These are phyloP conservation scores for Clonostachys chloroleuca DNA, from an alignment of 2,329 filamentous ascomycete genomes.

Conservation along the genomic window DNA sequence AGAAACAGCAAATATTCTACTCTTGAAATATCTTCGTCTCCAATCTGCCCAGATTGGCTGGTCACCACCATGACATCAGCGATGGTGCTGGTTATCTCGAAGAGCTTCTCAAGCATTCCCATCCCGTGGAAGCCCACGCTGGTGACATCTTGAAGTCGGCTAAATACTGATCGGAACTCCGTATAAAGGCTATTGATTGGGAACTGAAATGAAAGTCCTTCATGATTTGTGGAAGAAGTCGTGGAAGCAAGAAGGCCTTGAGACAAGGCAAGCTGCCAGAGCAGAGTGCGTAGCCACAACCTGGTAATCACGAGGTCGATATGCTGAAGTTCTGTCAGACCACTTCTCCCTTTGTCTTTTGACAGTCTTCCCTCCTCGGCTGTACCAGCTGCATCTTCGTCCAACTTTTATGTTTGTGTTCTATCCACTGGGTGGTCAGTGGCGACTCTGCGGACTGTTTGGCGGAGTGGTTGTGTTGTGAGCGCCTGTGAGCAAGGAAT, in stretches of 20 bases:
- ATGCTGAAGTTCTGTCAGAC: conserved; percentile 23
- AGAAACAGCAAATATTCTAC: conserved; percentile 51
- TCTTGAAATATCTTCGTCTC: conserved; percentile 29
- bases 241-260: conserved; percentile 27
- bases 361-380: conserved; percentile 12
- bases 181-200: conserved; percentile 29
- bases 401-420: conserved; percentile 33
- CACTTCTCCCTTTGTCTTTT: conserved; percentile 11
- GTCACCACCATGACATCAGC: conserved; percentile 49
- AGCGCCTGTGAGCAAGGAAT: conserved; percentile 28
- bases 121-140: conserved; percentile 51
- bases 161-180: conserved; percentile 29
- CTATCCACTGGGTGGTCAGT: conserved; percentile 28
- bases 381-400: conserved; percentile 25
- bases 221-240: conserved; percentile 15
- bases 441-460: neutral
- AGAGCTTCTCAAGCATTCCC: conserved; percentile 53
- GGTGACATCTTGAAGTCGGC: conserved; percentile 23
- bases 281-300: conserved; percentile 5
- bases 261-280: conserved; percentile 8
- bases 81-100: conserved; percentile 56
- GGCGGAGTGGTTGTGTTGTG: conserved; percentile 1
- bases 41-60: conserved; percentile 30
- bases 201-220: conserved; percentile 31
- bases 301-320: conserved; percentile 6